phyloP scores from a whole-genome alignment of 257 asterid species.

The Ophiorrhiza pumila region DNA sequence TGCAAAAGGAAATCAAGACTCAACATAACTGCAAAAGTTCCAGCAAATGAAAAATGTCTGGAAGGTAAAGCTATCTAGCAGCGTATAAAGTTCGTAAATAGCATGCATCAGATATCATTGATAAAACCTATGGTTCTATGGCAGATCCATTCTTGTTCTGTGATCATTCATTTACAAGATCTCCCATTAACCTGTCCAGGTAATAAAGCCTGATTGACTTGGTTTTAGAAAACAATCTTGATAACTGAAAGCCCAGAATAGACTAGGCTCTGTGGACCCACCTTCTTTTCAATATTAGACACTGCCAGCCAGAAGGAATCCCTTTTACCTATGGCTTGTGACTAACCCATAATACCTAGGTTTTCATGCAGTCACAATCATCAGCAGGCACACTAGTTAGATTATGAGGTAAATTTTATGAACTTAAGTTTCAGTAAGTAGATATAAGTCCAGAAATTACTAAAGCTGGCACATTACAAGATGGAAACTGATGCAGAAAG shows the following conservation, averaged over 20 bases:
- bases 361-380: background rate
- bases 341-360: background rate
- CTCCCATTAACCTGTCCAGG: background rate
- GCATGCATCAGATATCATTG: background rate
- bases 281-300: background rate
- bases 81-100: background rate
- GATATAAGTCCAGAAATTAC: background rate
- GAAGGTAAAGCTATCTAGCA: background rate
- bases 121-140: background rate
- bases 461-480: background rate
- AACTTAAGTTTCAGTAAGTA: background rate
- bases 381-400: background rate
- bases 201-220: background rate
- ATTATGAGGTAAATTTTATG: background rate
- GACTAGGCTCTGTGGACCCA: background rate
- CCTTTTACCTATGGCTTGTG: background rate
- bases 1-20: slow-evolving; percentile 17
- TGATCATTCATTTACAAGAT: slow-evolving; percentile 3
- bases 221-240: background rate
- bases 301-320: background rate
- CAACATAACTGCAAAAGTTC: background rate
- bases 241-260: background rate
- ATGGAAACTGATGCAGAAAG: background rate
- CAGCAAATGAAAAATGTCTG: background rate
- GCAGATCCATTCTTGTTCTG: background rate